phyloP scores from a whole-genome alignment of 768 basidiomycete species.

The Phylloporus arenicola region DNA sequence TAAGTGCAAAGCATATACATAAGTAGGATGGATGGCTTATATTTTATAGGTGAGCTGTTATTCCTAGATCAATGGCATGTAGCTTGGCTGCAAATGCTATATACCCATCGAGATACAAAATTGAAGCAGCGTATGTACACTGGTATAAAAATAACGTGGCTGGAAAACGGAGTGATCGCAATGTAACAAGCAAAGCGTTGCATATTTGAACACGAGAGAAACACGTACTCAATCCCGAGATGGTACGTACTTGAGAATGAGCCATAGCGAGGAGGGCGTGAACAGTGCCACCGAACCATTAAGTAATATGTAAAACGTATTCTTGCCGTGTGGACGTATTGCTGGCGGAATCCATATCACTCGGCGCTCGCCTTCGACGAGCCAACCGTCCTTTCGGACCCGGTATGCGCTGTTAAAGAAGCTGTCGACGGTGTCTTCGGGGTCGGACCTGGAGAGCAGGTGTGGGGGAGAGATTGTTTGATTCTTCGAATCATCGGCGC shows the following conservation, averaged over 20 bases:
- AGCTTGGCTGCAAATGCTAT: too few relatives aligned
- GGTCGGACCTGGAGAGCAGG: slow-evolving; percentile 9
- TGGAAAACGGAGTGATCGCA: too few relatives aligned
- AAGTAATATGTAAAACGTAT: background rate
- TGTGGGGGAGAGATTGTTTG: background rate
- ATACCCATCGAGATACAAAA: too few relatives aligned
- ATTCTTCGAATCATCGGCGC: background rate
- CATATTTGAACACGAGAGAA: background rate
- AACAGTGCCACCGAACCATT: background rate
- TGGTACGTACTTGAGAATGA: background rate
- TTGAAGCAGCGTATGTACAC: too few relatives aligned
- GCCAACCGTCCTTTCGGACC: slow-evolving; percentile 20
- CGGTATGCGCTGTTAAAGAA: slow-evolving; percentile 7
- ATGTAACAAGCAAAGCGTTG: too few relatives aligned
- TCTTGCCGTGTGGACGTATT: background rate
- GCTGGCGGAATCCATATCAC: slow-evolving; percentile 1
- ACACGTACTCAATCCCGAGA: background rate
- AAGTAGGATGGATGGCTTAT: too few relatives aligned
- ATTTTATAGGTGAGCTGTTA: too few relatives aligned
- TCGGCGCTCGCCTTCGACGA: slow-evolving; percentile 9
- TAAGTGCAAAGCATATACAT: too few relatives aligned
- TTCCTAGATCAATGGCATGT: too few relatives aligned
- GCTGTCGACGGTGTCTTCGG: slow-evolving; percentile 4
- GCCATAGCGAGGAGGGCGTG: background rate
- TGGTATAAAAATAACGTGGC: too few relatives aligned